These are phyloP conservation scores for Niveomyces coronatus DNA, from an alignment of 2,329 filamentous ascomycete genomes.

Conservation along the genomic window DNA sequence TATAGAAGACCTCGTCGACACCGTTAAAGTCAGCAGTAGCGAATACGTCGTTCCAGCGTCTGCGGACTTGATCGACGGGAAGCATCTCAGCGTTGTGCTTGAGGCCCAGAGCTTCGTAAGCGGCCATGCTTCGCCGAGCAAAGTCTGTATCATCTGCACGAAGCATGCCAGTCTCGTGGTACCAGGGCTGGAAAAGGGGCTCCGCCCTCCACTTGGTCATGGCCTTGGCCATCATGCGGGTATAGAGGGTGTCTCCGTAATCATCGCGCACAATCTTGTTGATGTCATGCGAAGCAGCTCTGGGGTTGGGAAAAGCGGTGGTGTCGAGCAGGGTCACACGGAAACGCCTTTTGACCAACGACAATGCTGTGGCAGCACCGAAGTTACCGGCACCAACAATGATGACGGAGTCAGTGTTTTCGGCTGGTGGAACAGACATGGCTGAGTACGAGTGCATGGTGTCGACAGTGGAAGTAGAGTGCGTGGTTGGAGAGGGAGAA, in stretches of 20 bases:
- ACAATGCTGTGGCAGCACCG: constrained; percentile 31
- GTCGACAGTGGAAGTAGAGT: constrained; percentile 5
- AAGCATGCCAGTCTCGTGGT: constrained; percentile 48
- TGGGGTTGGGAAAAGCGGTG: constrained; percentile 25
- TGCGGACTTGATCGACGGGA: constrained; percentile 39
- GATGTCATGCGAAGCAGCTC: constrained; percentile 36
- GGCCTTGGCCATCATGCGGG: constrained; percentile 28
- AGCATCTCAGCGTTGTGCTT: constrained; percentile 31
- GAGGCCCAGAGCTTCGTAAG: constrained; percentile 26
- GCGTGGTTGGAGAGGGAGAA: constrained; percentile 5
- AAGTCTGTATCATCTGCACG: constrained; percentile 31
- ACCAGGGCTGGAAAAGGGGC: constrained; percentile 40
- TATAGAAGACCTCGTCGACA: constrained; percentile 44
- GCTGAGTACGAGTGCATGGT: constrained; percentile 10
- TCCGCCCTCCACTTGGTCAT: constrained; percentile 31
- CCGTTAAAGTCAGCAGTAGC: constrained; percentile 45
- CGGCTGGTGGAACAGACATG: constrained; percentile 7
- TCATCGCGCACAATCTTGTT: constrained; percentile 35
- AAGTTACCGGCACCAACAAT: constrained; percentile 35
- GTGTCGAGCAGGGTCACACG: constrained; percentile 28
- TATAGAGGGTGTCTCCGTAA: constrained; percentile 30
- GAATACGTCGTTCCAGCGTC: constrained; percentile 46
- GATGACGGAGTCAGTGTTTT: constrained; percentile 18
- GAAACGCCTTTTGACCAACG: constrained; percentile 20
- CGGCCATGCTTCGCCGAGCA: constrained; percentile 32